Conservation (phyloP, 441 rosid species). For the Pelargonium australe region DNA sequence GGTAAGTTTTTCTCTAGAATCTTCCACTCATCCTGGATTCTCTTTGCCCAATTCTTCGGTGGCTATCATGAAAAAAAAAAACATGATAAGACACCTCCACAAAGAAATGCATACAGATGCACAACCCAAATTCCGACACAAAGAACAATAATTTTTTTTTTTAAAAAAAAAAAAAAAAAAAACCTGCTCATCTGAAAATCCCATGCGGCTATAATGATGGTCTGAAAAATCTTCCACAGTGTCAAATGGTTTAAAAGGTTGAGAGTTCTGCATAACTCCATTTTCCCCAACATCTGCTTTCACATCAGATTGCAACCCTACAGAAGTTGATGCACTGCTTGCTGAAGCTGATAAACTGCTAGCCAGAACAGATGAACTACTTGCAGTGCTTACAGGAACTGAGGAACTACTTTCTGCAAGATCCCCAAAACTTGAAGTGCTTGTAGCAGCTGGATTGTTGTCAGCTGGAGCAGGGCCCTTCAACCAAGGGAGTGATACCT, state of each 20-base stretch:
- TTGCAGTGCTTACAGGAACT: slow-evolving; percentile 17
- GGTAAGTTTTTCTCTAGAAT: slow-evolving; percentile 48
- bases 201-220: slow-evolving; percentile 36
- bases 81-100: not conserved
- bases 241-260: slow-evolving; percentile 41
- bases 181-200: slow-evolving; percentile 31
- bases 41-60: slow-evolving; percentile 40
- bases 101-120: not conserved
- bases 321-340: slow-evolving; percentile 23
- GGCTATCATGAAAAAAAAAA: slow-evolving; percentile 25
- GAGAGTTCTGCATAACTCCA: slow-evolving; percentile 16
- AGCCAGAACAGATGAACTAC: not conserved
- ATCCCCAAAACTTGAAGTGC: slow-evolving; percentile 16
- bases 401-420: slow-evolving; percentile 12
- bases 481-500: slow-evolving; percentile 44
- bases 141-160: slow-evolving; percentile 4
- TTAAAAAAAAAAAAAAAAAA: not conserved
- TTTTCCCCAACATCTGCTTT: slow-evolving; percentile 22
- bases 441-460: slow-evolving; percentile 6
- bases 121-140: not conserved
- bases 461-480: slow-evolving; percentile 24
- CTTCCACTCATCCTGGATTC: slow-evolving; percentile 53
- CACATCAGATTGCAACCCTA: slow-evolving; percentile 24
- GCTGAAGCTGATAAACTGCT: slow-evolving; percentile 16
- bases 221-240: slow-evolving; percentile 50